These are phyloP conservation scores for Neltuma alba DNA, from an alignment of 306 rosid genomes.

Conservation along the genomic window DNA sequence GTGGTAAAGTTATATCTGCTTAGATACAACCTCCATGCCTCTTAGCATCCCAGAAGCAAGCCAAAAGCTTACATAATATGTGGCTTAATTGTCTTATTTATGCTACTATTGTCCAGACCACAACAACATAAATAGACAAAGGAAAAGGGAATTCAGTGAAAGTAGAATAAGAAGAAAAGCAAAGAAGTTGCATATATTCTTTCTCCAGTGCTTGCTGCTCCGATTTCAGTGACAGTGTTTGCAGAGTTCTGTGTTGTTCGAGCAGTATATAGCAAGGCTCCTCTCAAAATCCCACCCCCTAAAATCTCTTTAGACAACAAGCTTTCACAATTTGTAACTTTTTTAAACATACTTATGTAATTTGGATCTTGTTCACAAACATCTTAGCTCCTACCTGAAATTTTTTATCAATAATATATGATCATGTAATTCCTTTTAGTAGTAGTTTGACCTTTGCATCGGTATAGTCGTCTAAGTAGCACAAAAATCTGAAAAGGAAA, in stretches of 20 bases:
- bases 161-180: not conserved
- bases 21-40: not conserved
- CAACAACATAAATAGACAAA: not conserved
- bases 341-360: not conserved
- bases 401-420: not conserved
- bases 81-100: not conserved
- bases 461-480: not conserved
- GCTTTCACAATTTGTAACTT: not conserved
- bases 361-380: not conserved
- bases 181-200: not conserved
- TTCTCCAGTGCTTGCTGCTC: not conserved
- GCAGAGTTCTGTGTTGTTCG: not conserved
- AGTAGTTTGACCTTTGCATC: not conserved
- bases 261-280: not conserved
- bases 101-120: not conserved
- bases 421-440: not conserved
- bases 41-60: not conserved
- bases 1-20: not conserved
- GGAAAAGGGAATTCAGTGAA: not conserved
- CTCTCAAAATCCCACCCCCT: not conserved
- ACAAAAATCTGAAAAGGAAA: not conserved
- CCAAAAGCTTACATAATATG: slow-evolving; percentile 8
- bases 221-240: not conserved
- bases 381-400: not conserved
- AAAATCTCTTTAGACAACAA: not conserved